Conservation (phyloP, 805 yeast genomes). For the Allodekkera sacchari region DNA sequence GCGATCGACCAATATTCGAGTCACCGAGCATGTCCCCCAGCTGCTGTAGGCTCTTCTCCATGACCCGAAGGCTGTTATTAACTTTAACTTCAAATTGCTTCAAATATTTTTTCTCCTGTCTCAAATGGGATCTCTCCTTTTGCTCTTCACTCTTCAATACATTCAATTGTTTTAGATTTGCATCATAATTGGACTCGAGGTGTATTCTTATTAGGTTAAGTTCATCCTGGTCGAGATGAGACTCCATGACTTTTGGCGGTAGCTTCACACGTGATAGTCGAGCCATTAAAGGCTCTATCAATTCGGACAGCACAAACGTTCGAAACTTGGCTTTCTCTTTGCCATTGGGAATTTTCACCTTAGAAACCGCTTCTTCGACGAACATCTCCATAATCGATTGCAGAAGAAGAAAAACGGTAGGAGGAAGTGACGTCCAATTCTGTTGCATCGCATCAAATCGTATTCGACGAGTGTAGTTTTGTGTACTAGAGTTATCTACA, state of each 20-base stretch:
- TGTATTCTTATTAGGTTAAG: conserved; percentile 14
- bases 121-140: conserved; percentile 13
- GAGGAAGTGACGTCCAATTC: conserved; percentile 14
- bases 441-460: conserved; percentile 7
- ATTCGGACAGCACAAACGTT: conserved; percentile 11
- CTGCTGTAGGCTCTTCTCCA: conserved; percentile 9
- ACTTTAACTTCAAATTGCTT: conserved; percentile 12
- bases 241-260: conserved; percentile 18
- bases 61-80: conserved; percentile 7
- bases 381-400: conserved; percentile 13
- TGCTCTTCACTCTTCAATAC: conserved; percentile 14
- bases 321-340: conserved; percentile 13
- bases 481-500: too few species aligned
- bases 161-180: conserved; percentile 20
- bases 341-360: conserved; percentile 8
- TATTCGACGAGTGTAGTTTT: too few species aligned
- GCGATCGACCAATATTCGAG: too few species aligned
- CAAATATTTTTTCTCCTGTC: conserved; percentile 14
- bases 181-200: conserved; percentile 17
- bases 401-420: conserved; percentile 7
- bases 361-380: conserved; percentile 13
- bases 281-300: conserved; percentile 15
- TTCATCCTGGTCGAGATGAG: conserved; percentile 19
- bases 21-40: too few species aligned
- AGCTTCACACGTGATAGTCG: conserved; percentile 15